Evolutionary conservation across 2,329 filamentous ascomycete species (phyloP).

Genomic region (Fusarium luffae): DNA sequence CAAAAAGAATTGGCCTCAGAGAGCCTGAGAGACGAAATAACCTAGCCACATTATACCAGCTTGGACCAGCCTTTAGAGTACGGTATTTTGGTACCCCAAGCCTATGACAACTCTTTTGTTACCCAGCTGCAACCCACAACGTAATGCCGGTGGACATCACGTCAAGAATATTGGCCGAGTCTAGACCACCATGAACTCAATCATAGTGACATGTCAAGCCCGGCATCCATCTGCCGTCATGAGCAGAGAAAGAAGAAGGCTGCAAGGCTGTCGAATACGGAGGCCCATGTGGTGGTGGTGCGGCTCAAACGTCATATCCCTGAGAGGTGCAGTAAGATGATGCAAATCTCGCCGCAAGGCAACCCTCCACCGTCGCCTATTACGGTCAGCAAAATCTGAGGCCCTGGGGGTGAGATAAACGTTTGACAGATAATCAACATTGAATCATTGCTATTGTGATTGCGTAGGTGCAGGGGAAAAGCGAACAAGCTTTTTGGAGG

Average conservation of each 20-base stretch:
- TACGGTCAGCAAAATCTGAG: conserved; percentile 4
- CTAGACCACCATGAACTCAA: background rate
- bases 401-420: background rate
- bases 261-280: conserved; percentile 10
- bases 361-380: conserved; percentile 22
- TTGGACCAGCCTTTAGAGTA: background rate
- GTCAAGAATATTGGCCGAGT: background rate
- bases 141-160: background rate
- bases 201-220: conserved; percentile 5
- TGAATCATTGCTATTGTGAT: conserved; percentile 1
- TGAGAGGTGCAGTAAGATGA: conserved; percentile 32
- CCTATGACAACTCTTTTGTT: background rate
- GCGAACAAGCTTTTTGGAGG: background rate
- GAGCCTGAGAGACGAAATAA: background rate
- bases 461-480: background rate
- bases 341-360: conserved; percentile 34
- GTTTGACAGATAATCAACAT: background rate
- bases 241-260: background rate
- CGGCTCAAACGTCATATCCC: conserved; percentile 41
- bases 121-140: background rate
- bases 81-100: background rate
- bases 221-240: conserved; percentile 24
- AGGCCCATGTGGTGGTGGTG: conserved; percentile 23
- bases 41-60: background rate
- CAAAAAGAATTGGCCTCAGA: background rate